Conservation (phyloP, 345 rosid genomes). For the Aquilaria yunnanensis region DNA sequence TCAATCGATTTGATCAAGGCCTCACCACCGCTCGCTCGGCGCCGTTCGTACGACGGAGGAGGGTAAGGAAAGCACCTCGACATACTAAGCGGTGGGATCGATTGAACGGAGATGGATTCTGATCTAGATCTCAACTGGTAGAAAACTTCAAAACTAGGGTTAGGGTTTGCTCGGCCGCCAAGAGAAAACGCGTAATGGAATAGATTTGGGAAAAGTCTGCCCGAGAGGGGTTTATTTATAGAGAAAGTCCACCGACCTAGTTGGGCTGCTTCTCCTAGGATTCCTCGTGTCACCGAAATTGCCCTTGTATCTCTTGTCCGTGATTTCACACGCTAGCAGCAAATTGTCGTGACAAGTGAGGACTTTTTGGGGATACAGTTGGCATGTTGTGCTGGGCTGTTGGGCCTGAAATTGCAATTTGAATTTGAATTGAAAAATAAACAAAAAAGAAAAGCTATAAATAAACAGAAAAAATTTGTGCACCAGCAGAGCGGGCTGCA, state of each 20-base stretch:
- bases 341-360: too few species aligned
- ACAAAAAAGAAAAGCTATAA: too few species aligned
- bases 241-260: neutral
- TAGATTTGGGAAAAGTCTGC: too few species aligned
- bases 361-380: too few species aligned
- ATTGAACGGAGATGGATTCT: neutral
- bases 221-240: neutral
- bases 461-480: too few species aligned
- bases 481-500: too few species aligned
- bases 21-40: slow-evolving; percentile 18
- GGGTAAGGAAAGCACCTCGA: slow-evolving; percentile 67
- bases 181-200: too few species aligned
- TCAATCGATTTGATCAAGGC: slow-evolving; percentile 42
- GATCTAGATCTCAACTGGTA: slow-evolving; percentile 1
- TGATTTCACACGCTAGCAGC: too few species aligned
- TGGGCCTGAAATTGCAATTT: too few species aligned
- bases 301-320: neutral
- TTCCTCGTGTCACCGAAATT: slow-evolving; percentile 1
- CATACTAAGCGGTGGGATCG: slow-evolving; percentile 16
- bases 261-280: neutral
- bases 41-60: slow-evolving; percentile 34
- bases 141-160: neutral
- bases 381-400: too few species aligned
- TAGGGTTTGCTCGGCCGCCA: slow-evolving; percentile 8
- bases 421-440: too few species aligned